Evolutionary conservation across 305 asterid genomes (phyloP), one percentile per base, ranked within the genome.

Genomic region (Solanum chacoense): DNA sequence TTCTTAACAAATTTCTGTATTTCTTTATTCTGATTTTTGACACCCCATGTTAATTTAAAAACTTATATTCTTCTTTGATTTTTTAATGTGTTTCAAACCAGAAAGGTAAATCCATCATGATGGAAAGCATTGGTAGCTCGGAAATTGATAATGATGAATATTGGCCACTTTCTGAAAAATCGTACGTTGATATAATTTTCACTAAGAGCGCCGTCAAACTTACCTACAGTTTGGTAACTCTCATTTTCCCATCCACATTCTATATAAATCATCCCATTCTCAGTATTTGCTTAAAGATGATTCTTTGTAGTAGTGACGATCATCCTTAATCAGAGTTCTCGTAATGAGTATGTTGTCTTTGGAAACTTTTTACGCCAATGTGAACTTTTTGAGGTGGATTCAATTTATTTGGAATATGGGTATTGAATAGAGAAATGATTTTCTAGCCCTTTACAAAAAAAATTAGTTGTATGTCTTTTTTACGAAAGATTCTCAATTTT

Each of bases 81-180:
- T 24, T 67, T n/a, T n/a, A 22, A 72, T 20, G 32, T 29, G 37
- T 14, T 72, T 29, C 37, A 72, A 72, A 72, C 36, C 3, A 13
- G 5, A 31, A 73, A 7, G 40, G 20, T 7, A 50, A 3, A 50
- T 55, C 24, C 67, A 55, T 55, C 67, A 55, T 55, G 63, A 12
- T 3, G 28, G 85, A 37, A 38, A 32, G 14, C 37, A 20, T 55
- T 31, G 85, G 40, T 67, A 34, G 89, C 45, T 87, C 85, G 79
- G 88, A 85, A 85, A 38, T 67, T 28, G 90, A 90, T 11, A 85
- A 90, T 29, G 91, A 89, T 73, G 90, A 72, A 20, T 72, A 71
- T 74, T 78, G 87, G 75, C 89, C 89, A 81, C 90, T 93, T 69
- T 74, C 91, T 10, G 92, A 34, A 73, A 91, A 88, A 65, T 89